Evolutionary conservation across 345 rosid species (phyloP).

Genomic region (Salix viminalis): DNA sequence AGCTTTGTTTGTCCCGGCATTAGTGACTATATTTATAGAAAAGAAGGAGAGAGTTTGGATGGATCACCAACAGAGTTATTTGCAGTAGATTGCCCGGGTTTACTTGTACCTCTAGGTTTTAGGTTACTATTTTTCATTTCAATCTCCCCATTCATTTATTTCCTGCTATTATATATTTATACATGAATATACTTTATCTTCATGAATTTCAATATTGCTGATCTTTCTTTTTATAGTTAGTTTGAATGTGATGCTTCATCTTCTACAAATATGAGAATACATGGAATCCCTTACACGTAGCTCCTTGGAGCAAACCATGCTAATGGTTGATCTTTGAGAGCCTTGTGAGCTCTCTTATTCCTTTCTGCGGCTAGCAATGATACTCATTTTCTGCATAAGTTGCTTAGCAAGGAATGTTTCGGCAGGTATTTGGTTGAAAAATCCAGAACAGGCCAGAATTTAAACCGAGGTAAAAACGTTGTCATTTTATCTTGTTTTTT

Average conservation of each 20-base stretch:
- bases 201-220: neutral
- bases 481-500: no score
- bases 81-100: neutral
- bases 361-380: no score
- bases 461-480: no score
- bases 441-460: no score
- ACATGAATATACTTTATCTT: neutral
- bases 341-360: neutral
- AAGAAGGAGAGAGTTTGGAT: neutral
- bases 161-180: neutral
- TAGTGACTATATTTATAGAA: neutral
- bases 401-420: neutral
- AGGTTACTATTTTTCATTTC: neutral
- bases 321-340: neutral
- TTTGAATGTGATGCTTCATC: no score
- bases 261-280: no score
- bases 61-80: neutral
- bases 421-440: no score
- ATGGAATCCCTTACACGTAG: neutral
- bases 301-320: neutral
- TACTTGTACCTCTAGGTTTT: neutral
- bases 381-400: no score
- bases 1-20: neutral
- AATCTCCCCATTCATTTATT: neutral
- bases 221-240: neutral